Evolutionary conservation across 1,139 yeast species (phyloP), one percentile per base, ranked within the genome.

Genomic region (Lodderomyces parapsilosis): DNA sequence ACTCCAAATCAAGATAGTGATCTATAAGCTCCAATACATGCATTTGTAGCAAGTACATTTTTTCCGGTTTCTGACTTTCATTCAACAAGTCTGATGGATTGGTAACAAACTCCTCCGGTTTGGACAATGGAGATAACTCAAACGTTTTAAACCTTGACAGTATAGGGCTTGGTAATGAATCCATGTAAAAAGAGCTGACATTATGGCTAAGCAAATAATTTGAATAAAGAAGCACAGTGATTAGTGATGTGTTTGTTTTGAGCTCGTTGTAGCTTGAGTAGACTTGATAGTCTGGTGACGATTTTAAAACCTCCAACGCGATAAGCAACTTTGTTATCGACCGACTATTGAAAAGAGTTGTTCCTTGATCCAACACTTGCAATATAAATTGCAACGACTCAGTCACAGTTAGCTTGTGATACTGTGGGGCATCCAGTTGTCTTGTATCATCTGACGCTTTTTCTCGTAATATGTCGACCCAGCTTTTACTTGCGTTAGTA

Each of bases 111-210:
- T 47, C 55, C 34, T 41, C 48, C 9, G 59, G 50, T 42, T 57
- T 63, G 1, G 72, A 53, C 11, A 65, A 45, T 2, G 72, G 72
- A 3, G 73, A 70, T 18, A 64, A 49, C 3, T 45, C 42, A 17
- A 60, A 54, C 3, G 40, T 45, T 4, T 44, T 41, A 41, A 58
- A 60, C 22, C 49, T 51, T 11, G 42, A 36, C 2, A 38, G 20
- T 6, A 59, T 46, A 0, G 52, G 43, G 9, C 42, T 39, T 5
- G 67, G 65, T 15, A 62, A 41, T 1, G 40, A 41, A 14, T 44
- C 47, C 3, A 43, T 40, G 31, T 41, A 48, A 25, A 45, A 44
- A 20, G 40, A 45, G 43, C 54, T 47, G 28, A 59, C 44, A 36
- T 56, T 55, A 4, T 47, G 23, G 1, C 62, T 47, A 6, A 60